Evolutionary conservation across 805 yeast genomes (phyloP).

Genomic region (Maudiozyma saulgeensis): DNA sequence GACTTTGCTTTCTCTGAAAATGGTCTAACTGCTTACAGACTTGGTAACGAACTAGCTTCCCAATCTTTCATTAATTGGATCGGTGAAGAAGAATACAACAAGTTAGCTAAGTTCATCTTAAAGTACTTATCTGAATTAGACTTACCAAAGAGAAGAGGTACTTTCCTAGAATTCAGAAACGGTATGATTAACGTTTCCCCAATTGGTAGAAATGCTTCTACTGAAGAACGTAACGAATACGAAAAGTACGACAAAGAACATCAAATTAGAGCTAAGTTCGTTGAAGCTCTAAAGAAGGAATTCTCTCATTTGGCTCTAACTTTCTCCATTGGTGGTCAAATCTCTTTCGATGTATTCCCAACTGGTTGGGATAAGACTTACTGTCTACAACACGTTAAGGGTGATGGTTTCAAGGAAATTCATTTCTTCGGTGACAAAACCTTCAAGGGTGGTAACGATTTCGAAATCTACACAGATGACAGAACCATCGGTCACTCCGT

Average conservation of each 20-base stretch:
- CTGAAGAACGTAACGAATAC: conserved; percentile 85
- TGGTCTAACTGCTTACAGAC: conserved; percentile 94
- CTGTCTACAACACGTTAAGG: conserved; percentile 84
- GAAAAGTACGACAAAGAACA: conserved; percentile 75
- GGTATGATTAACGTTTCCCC: conserved; percentile 99
- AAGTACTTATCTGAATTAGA: conserved; percentile 79
- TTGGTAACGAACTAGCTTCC: conserved; percentile 78
- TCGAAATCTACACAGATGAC: conserved; percentile 83
- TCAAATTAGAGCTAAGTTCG: conserved; percentile 78
- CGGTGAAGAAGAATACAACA: conserved; percentile 90
- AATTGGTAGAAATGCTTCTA: conserved; percentile 95
- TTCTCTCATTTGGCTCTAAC: conserved; percentile 82
- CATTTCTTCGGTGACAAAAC: conserved; percentile 99
- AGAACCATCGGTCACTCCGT: conserved; percentile 97
- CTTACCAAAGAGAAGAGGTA: conserved; percentile 95
- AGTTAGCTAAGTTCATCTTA: conserved; percentile 76
- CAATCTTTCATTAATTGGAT: conserved; percentile 93
- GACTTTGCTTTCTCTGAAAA: conserved; percentile 97
- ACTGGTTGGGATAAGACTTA: conserved; percentile 99
- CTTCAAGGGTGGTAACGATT: conserved; percentile 96
- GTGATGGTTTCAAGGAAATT: conserved; percentile 75
- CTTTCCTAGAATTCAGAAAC: conserved; percentile 96
- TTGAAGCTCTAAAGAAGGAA: conserved; percentile 68
- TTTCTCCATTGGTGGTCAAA: conserved; percentile 98
- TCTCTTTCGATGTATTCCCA: conserved; percentile 98